Evolutionary conservation across 2,329 filamentous ascomycete species (phyloP).

Genomic region (Colletotrichum musae): DNA sequence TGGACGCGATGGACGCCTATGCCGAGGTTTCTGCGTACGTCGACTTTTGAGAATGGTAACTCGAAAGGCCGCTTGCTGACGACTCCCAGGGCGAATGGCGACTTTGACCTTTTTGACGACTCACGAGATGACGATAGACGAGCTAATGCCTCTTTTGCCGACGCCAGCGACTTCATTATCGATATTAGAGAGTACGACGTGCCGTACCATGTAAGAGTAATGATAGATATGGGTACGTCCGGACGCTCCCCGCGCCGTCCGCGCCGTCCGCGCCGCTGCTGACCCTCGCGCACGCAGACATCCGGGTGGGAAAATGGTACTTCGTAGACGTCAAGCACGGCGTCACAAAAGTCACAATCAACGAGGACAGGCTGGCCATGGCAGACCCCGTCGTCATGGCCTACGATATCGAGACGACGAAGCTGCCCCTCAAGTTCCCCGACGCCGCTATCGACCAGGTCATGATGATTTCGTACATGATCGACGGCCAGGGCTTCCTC

Average conservation of each 20-base stretch:
- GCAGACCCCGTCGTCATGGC: conserved; percentile 98
- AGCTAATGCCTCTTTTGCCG: conserved; percentile 80
- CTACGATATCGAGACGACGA: conserved; percentile 99
- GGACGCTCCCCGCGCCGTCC: no score
- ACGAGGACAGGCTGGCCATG: conserved; percentile 89
- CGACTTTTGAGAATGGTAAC: neutral
- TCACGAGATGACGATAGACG: conserved; percentile 84
- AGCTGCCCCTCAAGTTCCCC: conserved; percentile 95
- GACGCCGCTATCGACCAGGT: conserved; percentile 95
- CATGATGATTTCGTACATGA: conserved; percentile 99
- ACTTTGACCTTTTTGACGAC: conserved; percentile 96
- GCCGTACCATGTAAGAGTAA: conserved; percentile 98
- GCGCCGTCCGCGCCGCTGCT: conserved; percentile 34
- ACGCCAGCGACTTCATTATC: conserved; percentile 97
- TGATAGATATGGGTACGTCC: conserved; percentile 86
- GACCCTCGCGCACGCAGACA: conserved; percentile 70
- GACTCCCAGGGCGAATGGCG: conserved; percentile 75
- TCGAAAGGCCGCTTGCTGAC: conserved; percentile 39
- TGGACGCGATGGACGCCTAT: conserved; percentile 98
- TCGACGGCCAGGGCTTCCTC: conserved; percentile 96
- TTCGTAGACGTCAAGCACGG: conserved; percentile 95
- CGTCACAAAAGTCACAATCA: conserved; percentile 83
- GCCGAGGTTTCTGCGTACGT: conserved; percentile 91
- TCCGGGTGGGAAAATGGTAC: conserved; percentile 98
- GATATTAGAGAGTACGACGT: conserved; percentile 99